These are phyloP conservation scores for Yarrowia sp. DNA, from an alignment of 805 yeast species.

Conservation along the genomic window DNA sequence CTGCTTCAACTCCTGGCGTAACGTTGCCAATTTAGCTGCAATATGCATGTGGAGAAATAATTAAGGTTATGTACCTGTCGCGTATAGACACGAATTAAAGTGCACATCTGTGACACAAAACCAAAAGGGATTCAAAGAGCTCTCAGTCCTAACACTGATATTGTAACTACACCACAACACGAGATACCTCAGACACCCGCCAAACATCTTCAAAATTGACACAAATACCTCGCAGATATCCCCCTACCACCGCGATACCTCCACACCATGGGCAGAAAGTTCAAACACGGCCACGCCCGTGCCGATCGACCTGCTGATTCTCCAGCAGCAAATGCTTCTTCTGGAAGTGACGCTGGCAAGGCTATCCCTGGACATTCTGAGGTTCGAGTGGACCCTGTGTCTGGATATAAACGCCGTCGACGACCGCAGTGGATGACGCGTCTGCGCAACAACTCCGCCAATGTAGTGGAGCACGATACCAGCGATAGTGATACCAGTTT, in stretches of 20 bases:
- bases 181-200: not conserved
- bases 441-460: conserved; percentile 21
- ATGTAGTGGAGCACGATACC: conserved; percentile 16
- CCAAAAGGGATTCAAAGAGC: not conserved
- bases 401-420: conserved; percentile 34
- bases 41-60: conserved; percentile 2
- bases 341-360: conserved; percentile 34
- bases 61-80: conserved; percentile 17
- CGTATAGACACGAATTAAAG: conserved; percentile 1
- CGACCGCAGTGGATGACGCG: conserved; percentile 37
- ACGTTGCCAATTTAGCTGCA: conserved; percentile 15
- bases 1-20: not conserved
- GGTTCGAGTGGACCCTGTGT: conserved; percentile 29
- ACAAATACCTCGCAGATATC: not conserved
- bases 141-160: not conserved
- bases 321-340: conserved; percentile 24
- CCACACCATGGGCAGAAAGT: conserved; percentile 15
- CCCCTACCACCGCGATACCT: conserved; percentile 1
- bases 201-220: not conserved
- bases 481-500: conserved; percentile 21
- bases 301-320: conserved; percentile 27
- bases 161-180: not conserved
- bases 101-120: not conserved
- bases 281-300: not conserved
- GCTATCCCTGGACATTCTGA: conserved; percentile 35